Evolutionary conservation across 805 yeast genomes (phyloP).

Genomic region (Candida stauntonica): DNA sequence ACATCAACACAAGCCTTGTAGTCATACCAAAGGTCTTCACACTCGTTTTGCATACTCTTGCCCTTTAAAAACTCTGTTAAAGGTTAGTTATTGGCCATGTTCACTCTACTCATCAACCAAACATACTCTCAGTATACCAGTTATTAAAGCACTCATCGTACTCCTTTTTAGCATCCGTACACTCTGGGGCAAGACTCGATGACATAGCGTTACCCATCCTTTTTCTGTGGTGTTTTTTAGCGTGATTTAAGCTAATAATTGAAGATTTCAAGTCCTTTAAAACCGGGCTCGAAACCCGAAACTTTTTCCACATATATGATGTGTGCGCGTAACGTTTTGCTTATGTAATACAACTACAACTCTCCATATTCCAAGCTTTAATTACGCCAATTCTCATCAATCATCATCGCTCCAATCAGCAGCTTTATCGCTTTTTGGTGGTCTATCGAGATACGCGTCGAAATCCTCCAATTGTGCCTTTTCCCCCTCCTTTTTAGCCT

Average conservation of each 20-base stretch:
- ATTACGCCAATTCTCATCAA: no score
- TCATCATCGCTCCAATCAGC: conserved; percentile 23
- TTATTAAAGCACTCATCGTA: conserved; percentile 92
- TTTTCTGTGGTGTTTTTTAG: conserved; percentile 28
- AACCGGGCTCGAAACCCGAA: no score
- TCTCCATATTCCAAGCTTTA: no score
- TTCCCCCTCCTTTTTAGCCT: not conserved
- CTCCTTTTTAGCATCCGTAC: conserved; percentile 77
- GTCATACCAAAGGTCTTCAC: conserved; percentile 83
- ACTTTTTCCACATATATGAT: no score
- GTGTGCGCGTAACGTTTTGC: no score
- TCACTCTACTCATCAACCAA: no score
- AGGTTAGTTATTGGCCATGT: conserved; percentile 3
- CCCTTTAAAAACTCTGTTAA: conserved; percentile 50
- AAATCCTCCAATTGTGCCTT: conserved; percentile 17
- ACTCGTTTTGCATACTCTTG: conserved; percentile 66
- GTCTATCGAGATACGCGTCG: conserved; percentile 23
- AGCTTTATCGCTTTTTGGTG: conserved; percentile 3
- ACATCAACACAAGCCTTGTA: conserved; percentile 86
- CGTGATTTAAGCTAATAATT: no score
- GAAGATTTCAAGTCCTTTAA: no score
- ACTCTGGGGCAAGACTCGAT: conserved; percentile 94
- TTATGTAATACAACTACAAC: no score
- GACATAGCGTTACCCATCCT: conserved; percentile 71
- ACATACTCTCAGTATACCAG: conserved; percentile 83